Conservation (phyloP, 2,329 filamentous ascomycete genomes). For the Dactylellina cionopaga region DNA sequence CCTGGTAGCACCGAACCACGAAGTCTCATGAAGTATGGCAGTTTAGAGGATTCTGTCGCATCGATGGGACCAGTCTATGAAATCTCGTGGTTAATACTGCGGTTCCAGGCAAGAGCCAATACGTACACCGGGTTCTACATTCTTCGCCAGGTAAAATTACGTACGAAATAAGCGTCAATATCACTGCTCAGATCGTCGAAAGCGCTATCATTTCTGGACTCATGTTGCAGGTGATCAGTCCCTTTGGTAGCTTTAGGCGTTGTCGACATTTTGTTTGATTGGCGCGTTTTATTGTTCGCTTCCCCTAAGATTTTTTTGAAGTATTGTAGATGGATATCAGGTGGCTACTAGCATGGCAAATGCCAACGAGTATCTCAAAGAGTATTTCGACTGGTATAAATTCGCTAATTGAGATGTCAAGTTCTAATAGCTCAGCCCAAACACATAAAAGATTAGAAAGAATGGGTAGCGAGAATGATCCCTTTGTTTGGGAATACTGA, state of each 20-base stretch:
- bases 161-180: slow-evolving; percentile 25
- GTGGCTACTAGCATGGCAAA: background rate
- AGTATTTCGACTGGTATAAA: no score
- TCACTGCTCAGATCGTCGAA: slow-evolving; percentile 15
- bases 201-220: background rate
- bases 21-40: slow-evolving; percentile 78
- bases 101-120: background rate
- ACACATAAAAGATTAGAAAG: no score
- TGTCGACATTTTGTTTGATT: slow-evolving; percentile 3
- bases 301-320: background rate
- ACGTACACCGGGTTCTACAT: background rate
- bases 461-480: no score
- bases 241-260: background rate
- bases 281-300: background rate
- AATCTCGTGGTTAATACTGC: background rate
- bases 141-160: background rate
- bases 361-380: no score
- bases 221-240: background rate
- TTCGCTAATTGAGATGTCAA: no score
- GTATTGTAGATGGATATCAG: background rate
- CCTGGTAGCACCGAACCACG: slow-evolving; percentile 79
- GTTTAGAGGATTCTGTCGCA: slow-evolving; percentile 77
- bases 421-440: no score
- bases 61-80: slow-evolving; percentile 69
- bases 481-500: no score